Percentiles rank a stretch among this genome's conserved stretches.
Evolutionary conservation across 257 asterid genomes (phyloP).

Genomic region (Sherardia arvensis): DNA sequence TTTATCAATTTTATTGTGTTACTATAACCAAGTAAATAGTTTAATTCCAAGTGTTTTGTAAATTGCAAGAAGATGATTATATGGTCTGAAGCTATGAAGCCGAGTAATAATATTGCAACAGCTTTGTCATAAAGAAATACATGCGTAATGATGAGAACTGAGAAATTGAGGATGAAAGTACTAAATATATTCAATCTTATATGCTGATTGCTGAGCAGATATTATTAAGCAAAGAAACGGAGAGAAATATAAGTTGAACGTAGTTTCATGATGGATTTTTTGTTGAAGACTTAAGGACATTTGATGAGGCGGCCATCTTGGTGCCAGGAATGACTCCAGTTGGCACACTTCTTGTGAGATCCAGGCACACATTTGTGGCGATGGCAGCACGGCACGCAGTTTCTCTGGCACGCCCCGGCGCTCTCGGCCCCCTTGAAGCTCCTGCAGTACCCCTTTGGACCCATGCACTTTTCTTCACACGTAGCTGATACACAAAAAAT

Average conservation of each 20-base stretch:
- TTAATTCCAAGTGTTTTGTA: no score
- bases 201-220: neutral
- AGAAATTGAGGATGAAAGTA: neutral
- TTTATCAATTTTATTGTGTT: no score
- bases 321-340: neutral
- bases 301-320: neutral
- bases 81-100: neutral
- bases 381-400: slow-evolving; percentile 14
- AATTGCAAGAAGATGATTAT: neutral
- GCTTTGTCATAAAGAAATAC: neutral
- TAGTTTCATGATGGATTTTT: neutral
- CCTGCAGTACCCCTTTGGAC: neutral
- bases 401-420: slow-evolving; percentile 3
- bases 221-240: neutral
- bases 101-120: neutral
- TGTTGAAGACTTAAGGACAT: neutral
- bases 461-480: slow-evolving; percentile 1
- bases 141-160: neutral
- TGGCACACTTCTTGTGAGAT: neutral
- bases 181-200: neutral
- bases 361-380: slow-evolving; percentile 9
- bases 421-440: neutral
- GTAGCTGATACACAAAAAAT: neutral
- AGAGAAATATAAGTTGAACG: neutral
- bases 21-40: no score